Base-by-base conservation (phyloP, 2,329 filamentous ascomycete genomes). In the Didymella sp. region DNA sequence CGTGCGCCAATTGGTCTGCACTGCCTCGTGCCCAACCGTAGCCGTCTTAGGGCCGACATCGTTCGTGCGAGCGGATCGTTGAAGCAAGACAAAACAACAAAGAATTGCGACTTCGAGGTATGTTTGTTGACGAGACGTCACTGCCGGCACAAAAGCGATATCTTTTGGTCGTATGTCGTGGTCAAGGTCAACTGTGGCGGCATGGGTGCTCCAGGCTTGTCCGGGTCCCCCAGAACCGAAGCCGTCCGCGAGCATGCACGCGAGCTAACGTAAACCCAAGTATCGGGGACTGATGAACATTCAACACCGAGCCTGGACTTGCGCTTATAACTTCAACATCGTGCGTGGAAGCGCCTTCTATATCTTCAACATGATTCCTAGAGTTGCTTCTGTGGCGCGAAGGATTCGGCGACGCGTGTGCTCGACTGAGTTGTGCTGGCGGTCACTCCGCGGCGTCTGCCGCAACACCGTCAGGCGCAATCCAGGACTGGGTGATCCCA, bases 1-100 rank as follows among this genome's bases (percentile, higher is more conserved):
- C 31, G 54, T 44, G 48, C 44, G 24, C 48, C 54, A 15, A 57
- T 57, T 57, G 54, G 54, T 43, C 42, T 48, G 54, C 48, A 57
- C 54, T 43, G 54, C 54, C 54, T 57, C 48, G 19, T 51, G 30
- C 54, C 37, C 43, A 21, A 35, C 54, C 48, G 44, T 37, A 49
- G 44, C 31, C 31, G 48, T 43, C n/a, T 35, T 52, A 57, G 48
- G 43, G 38, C 48, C 38, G 33, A 48, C 48, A 24, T 35, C 37
- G 35, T 42, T 51, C 27, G 54, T 51, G 46, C 47, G 53, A 42
- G 48, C 38, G 54, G 37, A 25, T 22, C 7, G 22, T n/a, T 11
- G 31, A 41, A 31, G 27, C 37, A 52, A 31, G 30, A 37, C 12
- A 40, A 5, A 19, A 15, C 17, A 30, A 49, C 30, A 21, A 13